A percentile compares a stretch with the other conserved stretches of the same genome.
Evolutionary conservation across 257 asterid genomes (phyloP).

Genomic region (Verbena officinalis): DNA sequence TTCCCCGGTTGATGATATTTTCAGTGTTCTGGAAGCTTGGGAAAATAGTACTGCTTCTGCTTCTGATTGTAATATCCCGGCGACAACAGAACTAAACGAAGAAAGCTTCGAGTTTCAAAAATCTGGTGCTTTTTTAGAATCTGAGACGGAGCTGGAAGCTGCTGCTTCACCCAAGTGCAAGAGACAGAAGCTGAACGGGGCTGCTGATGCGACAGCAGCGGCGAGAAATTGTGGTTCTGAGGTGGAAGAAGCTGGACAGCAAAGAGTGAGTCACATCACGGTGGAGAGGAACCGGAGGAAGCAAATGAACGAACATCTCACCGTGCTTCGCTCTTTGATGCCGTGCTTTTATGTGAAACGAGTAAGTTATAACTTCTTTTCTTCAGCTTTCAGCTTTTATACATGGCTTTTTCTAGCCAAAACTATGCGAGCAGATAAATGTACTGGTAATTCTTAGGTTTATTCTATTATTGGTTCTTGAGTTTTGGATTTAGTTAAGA

Average conservation of each 20-base stretch:
- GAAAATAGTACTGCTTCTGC: constrained; percentile 37
- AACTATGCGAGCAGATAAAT: not conserved
- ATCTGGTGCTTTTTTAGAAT: constrained; percentile 30
- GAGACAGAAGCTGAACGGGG: constrained; percentile 44
- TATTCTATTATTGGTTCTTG: not conserved
- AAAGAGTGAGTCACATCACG: constrained; percentile 56
- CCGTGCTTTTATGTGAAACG: constrained; percentile 84
- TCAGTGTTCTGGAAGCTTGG: constrained; percentile 67
- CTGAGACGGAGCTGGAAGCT: constrained; percentile 35
- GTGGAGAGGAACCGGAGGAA: constrained; percentile 88
- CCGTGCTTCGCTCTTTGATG: constrained; percentile 77
- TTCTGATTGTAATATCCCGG: not conserved
- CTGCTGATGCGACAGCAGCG: not conserved
- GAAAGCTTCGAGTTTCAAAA: constrained; percentile 45
- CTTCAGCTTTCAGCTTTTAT: no score
- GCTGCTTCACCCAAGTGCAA: constrained; percentile 34
- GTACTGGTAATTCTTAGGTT: not conserved
- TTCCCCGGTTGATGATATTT: constrained; percentile 59
- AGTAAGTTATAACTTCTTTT: constrained; percentile 31
- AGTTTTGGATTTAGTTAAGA: not conserved
- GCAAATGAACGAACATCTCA: constrained; percentile 79
- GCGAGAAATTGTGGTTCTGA: constrained; percentile 5
- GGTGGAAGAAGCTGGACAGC: constrained; percentile 39
- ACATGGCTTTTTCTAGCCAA: not conserved
- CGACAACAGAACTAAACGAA: no score